Base-by-base conservation (phyloP, 2,329 filamentous ascomycete genomes). In the Dactylellina leptospora region DNA sequence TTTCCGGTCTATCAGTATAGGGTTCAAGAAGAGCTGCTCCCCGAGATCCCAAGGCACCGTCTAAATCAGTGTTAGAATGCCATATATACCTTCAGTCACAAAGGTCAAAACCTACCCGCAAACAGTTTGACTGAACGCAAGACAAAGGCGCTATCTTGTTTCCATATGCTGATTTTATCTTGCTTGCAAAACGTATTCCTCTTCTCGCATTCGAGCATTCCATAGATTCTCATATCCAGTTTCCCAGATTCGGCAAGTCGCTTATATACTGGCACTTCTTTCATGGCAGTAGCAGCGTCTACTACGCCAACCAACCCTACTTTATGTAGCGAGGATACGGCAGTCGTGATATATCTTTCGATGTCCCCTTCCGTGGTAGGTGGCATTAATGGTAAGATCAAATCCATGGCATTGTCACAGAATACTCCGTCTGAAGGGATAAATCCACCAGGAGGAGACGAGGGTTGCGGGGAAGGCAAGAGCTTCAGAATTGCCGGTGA, bases 1-100 rank as follows among this genome's bases (percentile, higher is more conserved):
- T 86, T n/a, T n/a, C n/a, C 1, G 84, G 83, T 16, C 86, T 85
- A 77, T 91, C 88, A 23, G 82, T 81, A 78, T 90, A 91, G 0
- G 88, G 88, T 8, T 88, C 86, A n/a, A 90, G 82, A 82, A 91
- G 83, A 45, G 88, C 88, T 63, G 86, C 88, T 25, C 88, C 88
- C 87, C 88, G 90, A 77, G 85, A 88, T 4, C 88, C 88, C 1
- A 90, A 81, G 1, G 88, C 88, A 20, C 88, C 88, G 76, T 91
- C 87, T 87, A 75, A 9, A 9, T 42, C 38, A 33, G 28, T 33
- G 38, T 9, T 42, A 9, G 8, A 9, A 6, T 42, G n/a, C n/a
- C 8, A 42, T 16, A 4, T 42, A 42, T 42, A 42, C 4, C 38
- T 42, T 8, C 4, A 4, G 8, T 10, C 16, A 25, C 18, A 16